Evolutionary conservation across 106 monocot genomes (phyloP), one percentile per base, ranked within the genome.

Genomic region (Iris macrosiphon): DNA sequence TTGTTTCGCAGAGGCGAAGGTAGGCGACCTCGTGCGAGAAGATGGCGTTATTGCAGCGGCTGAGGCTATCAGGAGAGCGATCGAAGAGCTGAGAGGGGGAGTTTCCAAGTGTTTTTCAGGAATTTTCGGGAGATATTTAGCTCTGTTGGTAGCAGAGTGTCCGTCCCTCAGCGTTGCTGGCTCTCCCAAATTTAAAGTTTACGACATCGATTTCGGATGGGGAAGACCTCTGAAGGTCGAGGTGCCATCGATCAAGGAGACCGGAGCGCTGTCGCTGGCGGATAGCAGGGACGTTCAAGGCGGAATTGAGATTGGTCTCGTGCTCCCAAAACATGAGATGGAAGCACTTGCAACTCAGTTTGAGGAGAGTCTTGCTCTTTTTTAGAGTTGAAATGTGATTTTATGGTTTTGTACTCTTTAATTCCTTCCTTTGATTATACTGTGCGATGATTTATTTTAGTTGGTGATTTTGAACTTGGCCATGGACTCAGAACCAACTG

Each of bases 231-330:
- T 13, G 32, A 66, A 52, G 62, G 68, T 68, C 40, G 68, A 62
- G 48, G 8, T 82, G 49, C 31, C 64, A 0, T 81, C 76, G 7
- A 53, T 65, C 18, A 52, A 49, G 48, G 76, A 26, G 32, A 72
- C 56, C 13, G 45, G 71, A 7, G 62, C 75, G 23, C 18, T 76
- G 45, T 61, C 75, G 1, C 24, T 81, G 37, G 81, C 75, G 6
- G 81, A 81, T 15, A 66, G 59, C 34, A 51, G 56, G 31, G 71
- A 57, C 0, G 68, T 34, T 0, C 60, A 54, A 6, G 72, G 77
- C 1, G 77, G 82, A 18, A 5, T 82, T 0, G 72, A 82, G 64
- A 31, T 73, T 9, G 72, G 77, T 0, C 5, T 82, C 1, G 64
- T 45, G 12, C 57, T 82, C 21, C 64, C 76, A 15, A 37, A 18